Evolutionary conservation across 768 basidiomycete genomes (phyloP), one percentile per base, ranked within the genome.

Genomic region (Russula sp.): DNA sequence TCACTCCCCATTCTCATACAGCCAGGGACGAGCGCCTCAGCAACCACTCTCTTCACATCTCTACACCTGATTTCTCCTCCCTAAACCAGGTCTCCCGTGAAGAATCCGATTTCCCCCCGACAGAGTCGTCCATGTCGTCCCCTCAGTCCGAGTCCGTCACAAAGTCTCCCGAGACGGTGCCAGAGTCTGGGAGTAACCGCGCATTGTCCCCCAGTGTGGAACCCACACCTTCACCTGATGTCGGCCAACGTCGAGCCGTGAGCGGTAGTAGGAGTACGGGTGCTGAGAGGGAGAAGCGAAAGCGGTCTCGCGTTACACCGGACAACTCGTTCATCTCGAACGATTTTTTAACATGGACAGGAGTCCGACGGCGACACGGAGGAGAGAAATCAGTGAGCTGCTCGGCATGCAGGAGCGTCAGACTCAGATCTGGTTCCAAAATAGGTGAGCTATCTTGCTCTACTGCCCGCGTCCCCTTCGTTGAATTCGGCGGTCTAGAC

Each of bases 401-500:
- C 78, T 93, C 5, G 88, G 89, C 18, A 91, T 93, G 87, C 83
- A 88, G 57, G 91, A 92, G 75, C 85, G 90, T 42, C 91, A 92
- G 78, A 91, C 89, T 0, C 91, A 92, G 75, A 88, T 93, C 53
- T 92, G 91, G 91, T 93, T 92, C 70, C 90, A 93, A 73, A 92
- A 93, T 72, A 79, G 90, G 90, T 87, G 67, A 62, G 78, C 67
- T 13, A 20, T 32, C 66, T 44, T 60, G 42, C 24, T 10, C 69
- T 30, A 8, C 69, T 67, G 5, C 57, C 52, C 66, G 14, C 5
- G 34, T 44, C 4, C 28, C 34, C 36, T 7, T 22, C 46, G 52
- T 57, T 54, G 20, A 53, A 55, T 26, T 36, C 48, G 50, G 52
- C 14, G 48, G 36, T 53, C 16, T 54, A 92, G 91, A 63, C 87